phyloP scores from a whole-genome alignment of 2,329 filamentous ascomycete species.

The Aspergillus hortae region DNA sequence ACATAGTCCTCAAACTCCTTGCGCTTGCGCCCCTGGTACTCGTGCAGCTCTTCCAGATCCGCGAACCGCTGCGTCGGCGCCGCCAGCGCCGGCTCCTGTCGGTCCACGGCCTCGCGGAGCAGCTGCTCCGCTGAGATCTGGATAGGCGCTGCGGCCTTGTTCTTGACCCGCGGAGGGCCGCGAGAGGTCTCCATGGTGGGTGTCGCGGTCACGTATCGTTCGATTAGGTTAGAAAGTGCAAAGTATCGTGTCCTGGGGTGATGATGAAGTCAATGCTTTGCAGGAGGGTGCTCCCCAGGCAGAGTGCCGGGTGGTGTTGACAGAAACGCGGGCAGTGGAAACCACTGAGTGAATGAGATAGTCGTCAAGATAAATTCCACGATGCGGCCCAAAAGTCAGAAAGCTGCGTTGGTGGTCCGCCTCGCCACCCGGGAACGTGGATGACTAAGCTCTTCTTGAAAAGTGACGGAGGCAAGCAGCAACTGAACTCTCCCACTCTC shows the following conservation, averaged over 20 bases:
- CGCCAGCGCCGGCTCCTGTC: conserved; percentile 83
- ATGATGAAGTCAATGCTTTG: not conserved
- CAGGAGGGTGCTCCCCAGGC: not conserved
- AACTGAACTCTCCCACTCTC: not conserved
- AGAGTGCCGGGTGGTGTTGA: not conserved
- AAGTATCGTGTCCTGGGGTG: not conserved
- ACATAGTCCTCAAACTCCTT: conserved; percentile 99
- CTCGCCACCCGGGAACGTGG: conserved; percentile 10
- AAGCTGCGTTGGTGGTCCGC: conserved; percentile 15
- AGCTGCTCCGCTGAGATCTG: conserved; percentile 97
- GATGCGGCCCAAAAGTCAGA: conserved; percentile 10
- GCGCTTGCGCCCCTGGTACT: conserved; percentile 92
- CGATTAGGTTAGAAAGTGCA: too few relatives aligned
- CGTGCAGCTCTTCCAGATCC: conserved; percentile 95
- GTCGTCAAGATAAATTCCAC: not conserved
- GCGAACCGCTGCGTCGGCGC: conserved; percentile 92
- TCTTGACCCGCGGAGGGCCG: conserved; percentile 94
- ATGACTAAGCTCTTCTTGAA: conserved; percentile 14
- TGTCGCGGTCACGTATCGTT: not conserved
- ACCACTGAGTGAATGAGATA: not conserved
- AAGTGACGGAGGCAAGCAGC: not conserved
- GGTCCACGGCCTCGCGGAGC: conserved; percentile 92
- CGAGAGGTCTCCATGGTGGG: conserved; percentile 79
- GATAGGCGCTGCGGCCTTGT: conserved; percentile 88
- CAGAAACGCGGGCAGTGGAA: not conserved